Evolutionary conservation across 2,329 filamentous ascomycete genomes (phyloP), one percentile per base, ranked within the genome.

Genomic region (Stylonectria norvegica): DNA sequence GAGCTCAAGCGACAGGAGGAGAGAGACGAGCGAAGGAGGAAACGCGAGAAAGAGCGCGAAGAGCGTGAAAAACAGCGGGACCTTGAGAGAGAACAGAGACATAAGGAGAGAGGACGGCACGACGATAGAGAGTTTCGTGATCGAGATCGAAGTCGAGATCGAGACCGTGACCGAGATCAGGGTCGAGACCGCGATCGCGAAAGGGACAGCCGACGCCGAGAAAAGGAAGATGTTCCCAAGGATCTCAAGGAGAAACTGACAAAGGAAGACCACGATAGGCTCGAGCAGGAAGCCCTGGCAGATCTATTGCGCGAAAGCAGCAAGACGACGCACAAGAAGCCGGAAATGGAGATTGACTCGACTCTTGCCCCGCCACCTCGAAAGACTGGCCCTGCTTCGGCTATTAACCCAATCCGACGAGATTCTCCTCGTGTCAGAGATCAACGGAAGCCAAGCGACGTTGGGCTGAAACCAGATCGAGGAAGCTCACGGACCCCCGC

Each of bases 251-350:
- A 78, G 53, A 68, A 75, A 34, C 67, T 81, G 9, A 75, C 75
- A 5, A 73, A 78, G 44, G 77, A 81, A 48, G 76, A 81, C 27
- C 70, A 75, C 18, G 72, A 79, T 38, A 67, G 71, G 14, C 67
- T 81, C 6, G 78, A 81, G 51, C 71, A 74, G 51, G 75, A 79
- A 49, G 78, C 78, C 2, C 61, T 81, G 43, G 75, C 72, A 15
- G 74, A 81, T 44, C 67, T 81, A 11, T 59, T 81, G 10, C 69
- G 78, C n/a, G 78, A 81, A 52, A 80, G 76, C 59, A 77, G 71
- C 38, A 70, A 71, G 30, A 64, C 68, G 18, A 59, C 66, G 4
- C 62, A 66, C 3, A 72, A 73, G 43, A 69, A 73, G 39, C 72
- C 70, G 6, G 78, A 80, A 50, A 55, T 78, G 32, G 78, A 81